Conservation (phyloP, 331 rosid genomes). For the Telfairia occidentalis region DNA sequence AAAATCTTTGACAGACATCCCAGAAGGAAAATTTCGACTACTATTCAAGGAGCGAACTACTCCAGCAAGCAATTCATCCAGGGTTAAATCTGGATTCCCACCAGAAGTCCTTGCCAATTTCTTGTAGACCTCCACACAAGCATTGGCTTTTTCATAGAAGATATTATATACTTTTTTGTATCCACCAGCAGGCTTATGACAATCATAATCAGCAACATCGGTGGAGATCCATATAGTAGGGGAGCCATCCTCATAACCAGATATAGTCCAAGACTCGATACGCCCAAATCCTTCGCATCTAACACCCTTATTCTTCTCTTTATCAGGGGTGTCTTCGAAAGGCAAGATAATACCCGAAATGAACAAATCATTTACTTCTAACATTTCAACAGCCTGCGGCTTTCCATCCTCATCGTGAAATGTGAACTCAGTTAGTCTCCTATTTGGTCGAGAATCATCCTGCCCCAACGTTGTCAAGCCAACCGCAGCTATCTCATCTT, state of each 20-base stretch:
- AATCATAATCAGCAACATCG: conserved; percentile 63
- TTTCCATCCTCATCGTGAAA: conserved; percentile 59
- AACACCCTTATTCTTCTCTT: conserved; percentile 52
- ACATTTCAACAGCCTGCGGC: conserved; percentile 60
- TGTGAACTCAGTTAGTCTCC: conserved; percentile 65
- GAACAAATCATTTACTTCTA: conserved; percentile 55
- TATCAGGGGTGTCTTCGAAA: conserved; percentile 36
- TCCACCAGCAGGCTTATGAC: conserved; percentile 52
- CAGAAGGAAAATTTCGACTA: conserved; percentile 45
- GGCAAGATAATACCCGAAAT: conserved; percentile 74
- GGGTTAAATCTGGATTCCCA: conserved; percentile 46
- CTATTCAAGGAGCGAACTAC: conserved; percentile 67
- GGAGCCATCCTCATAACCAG: conserved; percentile 81
- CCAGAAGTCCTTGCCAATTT: conserved; percentile 51
- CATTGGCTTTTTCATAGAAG: conserved; percentile 65
- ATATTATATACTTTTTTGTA: conserved; percentile 58
- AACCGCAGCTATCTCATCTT: conserved; percentile 57
- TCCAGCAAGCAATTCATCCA: conserved; percentile 88
- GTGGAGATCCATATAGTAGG: conserved; percentile 88
- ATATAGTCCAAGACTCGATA: conserved; percentile 76
- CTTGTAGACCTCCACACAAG: conserved; percentile 64
- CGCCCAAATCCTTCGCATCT: conserved; percentile 82
- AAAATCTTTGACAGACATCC: conserved; percentile 62
- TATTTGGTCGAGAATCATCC: conserved; percentile 49
- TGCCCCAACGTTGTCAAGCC: conserved; percentile 49